These are phyloP conservation scores for Yarrowia osloensis DNA, from an alignment of 805 yeast species.

Conservation along the genomic window DNA sequence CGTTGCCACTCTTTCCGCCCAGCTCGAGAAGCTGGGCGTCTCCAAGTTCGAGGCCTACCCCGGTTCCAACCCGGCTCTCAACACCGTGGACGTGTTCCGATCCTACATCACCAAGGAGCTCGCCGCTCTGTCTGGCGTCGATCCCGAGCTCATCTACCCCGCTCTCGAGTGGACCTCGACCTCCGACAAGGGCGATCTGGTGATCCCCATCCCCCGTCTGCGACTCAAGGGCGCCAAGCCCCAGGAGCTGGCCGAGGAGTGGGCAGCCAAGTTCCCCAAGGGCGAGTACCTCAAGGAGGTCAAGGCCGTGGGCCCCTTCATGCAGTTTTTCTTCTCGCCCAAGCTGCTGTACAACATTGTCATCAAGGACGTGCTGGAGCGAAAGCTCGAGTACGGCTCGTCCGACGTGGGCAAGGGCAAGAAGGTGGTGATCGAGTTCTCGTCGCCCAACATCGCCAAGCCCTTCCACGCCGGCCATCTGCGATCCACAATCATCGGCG, in stretches of 20 bases:
- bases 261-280: constrained; percentile 76
- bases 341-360: constrained; percentile 66
- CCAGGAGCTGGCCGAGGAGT: constrained; percentile 68
- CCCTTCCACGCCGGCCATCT: constrained; percentile 99
- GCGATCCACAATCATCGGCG: constrained; percentile 97
- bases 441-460: constrained; percentile 98
- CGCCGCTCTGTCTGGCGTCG: constrained; percentile 70
- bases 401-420: constrained; percentile 72
- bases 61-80: constrained; percentile 73
- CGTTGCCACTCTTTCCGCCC: neutral
- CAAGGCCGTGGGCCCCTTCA: constrained; percentile 82
- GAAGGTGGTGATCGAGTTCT: constrained; percentile 79
- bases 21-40: constrained; percentile 32
- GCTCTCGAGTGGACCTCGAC: constrained; percentile 87
- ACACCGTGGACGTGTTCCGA: constrained; percentile 85
- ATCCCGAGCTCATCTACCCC: constrained; percentile 66
- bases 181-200: constrained; percentile 87
- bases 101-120: constrained; percentile 83
- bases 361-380: constrained; percentile 64
- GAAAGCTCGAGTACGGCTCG: constrained; percentile 66
- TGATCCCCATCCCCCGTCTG: constrained; percentile 88
- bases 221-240: constrained; percentile 84
- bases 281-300: constrained; percentile 70
- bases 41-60: constrained; percentile 36
- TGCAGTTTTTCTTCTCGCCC: constrained; percentile 83